Base-by-base conservation (phyloP, 2,329 filamentous ascomycete genomes). In the Penicillium sp. region DNA sequence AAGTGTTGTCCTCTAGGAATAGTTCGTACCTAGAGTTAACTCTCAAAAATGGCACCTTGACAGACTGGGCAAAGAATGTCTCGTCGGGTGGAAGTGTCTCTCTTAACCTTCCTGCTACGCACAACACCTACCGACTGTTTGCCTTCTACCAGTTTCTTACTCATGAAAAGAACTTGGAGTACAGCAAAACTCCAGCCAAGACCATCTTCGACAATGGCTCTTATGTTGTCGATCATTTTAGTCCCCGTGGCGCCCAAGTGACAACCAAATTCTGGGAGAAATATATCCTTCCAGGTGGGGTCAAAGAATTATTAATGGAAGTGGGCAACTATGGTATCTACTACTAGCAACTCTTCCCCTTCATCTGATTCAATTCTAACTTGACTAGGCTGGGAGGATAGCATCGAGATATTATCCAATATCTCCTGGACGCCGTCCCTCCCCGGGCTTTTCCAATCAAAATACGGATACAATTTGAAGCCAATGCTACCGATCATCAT, bases 161-260 rank as follows among this genome's bases (percentile, higher is more conserved):
- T 13, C 46, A 51, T n/a, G 37, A 42, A 17, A 54, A 59, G 12
- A 69, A 65, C 26, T 62, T 72, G 42, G 62, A 61, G 39, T 62
- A 61, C 9, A 63, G 66, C 13, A 52, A 58, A 12, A 55, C 55
- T 24, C 26, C 49, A 12, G 47, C 49, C 5, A 30, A 62, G 27
- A 60, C 50, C 9, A 66, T 66, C 33, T 55, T 67, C 15, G 59
- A 70, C 17, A 73, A 74, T 49, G 72, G 72, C 3, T 74, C 70
- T 1, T 73, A 61, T 43, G 63, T 63, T 3, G 70, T 74, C 3
- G 72, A 75, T 54, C 73, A 78, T 55, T 78, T 73, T 55, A 72
- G 67, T 9, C 47, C 63, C 2, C 46, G 48, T 1, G 76, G 75
- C 3, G 75, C 75, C 0, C 56, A 68, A 36, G 61, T 64, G 0